Evolutionary conservation across 352 stramenopile genomes (phyloP), one percentile per base, ranked within the genome.

Genomic region (Peronospora farinosa): DNA sequence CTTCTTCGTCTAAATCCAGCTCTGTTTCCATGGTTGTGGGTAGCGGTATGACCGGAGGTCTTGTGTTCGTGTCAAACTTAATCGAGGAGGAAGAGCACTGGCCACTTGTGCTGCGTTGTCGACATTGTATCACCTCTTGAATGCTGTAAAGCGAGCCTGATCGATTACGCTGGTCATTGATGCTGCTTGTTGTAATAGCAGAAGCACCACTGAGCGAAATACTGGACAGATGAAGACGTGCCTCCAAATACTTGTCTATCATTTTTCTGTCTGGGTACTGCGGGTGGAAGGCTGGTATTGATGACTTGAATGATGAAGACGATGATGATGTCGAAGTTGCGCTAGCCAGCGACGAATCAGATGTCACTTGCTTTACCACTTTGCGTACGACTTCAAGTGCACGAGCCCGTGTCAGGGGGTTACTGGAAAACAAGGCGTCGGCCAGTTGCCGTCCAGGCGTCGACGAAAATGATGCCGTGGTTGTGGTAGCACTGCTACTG

Each of bases 171-270:
- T 21, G 16, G 8, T 38, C 42, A n/a, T 37, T 36, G 5, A 10
- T 48, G n/a, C 28, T 60, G 42, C 21, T 45, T 28, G 48, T n/a
- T 28, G 27, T 5, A 16, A 8, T 8, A 16, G 43, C 40, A 31
- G 37, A 17, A 2, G 63, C 31, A 2, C 32, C 37, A 23, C 25
- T 59, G 9, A 51, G 35, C 1, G 64, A 46, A 28, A 74, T 78
- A 5, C 31, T 65, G 0, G 63, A 60, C 38, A 71, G 48, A n/a
- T 69, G 64, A 33, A 65, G 53, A 10, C 66, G 54, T 36, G 65
- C 74, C 42, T 82, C 71, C 27, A 82, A 23, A 41, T 82, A 84
- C 52, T 74, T 82, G 52, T 72, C 63, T n/a, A 84, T 45, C 48
- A 75, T 63, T 3, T 51, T 60, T 19, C 39, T 54, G 37, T 80